Base-by-base conservation (phyloP, 805 yeast species). In the Ogataea ramenticola region DNA sequence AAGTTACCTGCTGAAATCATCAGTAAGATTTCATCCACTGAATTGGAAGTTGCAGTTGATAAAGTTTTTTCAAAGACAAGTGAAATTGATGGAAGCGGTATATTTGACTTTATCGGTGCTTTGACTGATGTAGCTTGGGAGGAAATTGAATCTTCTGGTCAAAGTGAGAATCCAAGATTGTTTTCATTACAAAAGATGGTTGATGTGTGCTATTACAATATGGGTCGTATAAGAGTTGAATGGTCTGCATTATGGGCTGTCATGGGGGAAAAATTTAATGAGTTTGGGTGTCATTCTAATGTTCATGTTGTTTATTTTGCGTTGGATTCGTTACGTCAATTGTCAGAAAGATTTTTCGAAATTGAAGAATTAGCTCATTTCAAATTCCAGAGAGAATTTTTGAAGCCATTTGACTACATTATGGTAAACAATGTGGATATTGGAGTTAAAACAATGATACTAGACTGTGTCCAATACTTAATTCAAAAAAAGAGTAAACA, bases 171-270 rank as follows among this genome's bases (percentile, higher is more conserved):
- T 48, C 99, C 98, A 33, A 74, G 99, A 60, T 82, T 88, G 65
- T 95, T 87, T 59, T 86, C 98, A 0, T 67, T 93, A 49, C 98
- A 89, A 58, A 93, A 93, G 60, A 86, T 93, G 73, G 96, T 93
- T 42, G 99, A 95, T 64, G 95, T 93, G 36, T 91, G 97, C 65
- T 91, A 93, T 64, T 93, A 95, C 69, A 95, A 95, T 61, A 93
- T 93, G 97, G 80, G 80, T 41, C 85, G 99, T 69, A 90, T 93
- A 54, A 79, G 96, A 62, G 81, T 93, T 48, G 96, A 95, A 65
- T 93, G 99, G 97, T 79, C 96, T 6, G 91, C 87, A 43, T 71
- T 93, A 46, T 93, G 99, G 99, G 77, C 85, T 15, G 84, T 86
- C 10, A 86, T 93, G 86, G 96, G 96, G 15, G 86, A 77, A 46